phyloP scores from a whole-genome alignment of 257 asterid genomes.

The Nicotiana sylvestris region DNA sequence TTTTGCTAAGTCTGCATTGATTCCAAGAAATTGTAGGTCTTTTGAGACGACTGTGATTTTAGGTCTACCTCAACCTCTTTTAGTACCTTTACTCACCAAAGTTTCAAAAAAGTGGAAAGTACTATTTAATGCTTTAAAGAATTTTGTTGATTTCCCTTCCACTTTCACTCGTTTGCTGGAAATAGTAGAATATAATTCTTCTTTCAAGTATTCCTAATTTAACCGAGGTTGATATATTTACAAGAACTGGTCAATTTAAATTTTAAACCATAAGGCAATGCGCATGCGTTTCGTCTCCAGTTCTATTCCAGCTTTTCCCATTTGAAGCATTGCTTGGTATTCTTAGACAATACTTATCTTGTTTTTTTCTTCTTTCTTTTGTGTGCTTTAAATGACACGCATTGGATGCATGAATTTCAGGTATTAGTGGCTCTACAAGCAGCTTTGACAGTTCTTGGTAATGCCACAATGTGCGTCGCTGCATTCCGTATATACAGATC shows the following conservation, averaged over 20 bases:
- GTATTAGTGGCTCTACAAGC: constrained; percentile 91
- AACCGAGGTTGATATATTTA: neutral
- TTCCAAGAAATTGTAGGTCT: too few relatives aligned
- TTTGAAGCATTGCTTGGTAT: neutral
- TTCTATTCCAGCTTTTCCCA: neutral
- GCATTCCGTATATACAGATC: constrained; percentile 79
- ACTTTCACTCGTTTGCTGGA: neutral
- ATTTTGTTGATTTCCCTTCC: neutral
- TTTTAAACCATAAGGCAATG: neutral
- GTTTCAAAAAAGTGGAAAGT: neutral
- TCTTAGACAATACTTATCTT: neutral
- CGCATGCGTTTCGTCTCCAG: neutral
- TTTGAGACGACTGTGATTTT: too few relatives aligned
- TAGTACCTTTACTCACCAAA: too few relatives aligned
- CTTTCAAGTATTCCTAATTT: neutral
- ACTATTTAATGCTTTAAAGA: neutral
- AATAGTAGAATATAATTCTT: neutral
- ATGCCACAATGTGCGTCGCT: constrained; percentile 85
- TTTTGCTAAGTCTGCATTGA: too few relatives aligned
- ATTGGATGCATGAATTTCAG: constrained; percentile 29
- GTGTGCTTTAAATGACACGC: neutral
- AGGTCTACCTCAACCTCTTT: too few relatives aligned
- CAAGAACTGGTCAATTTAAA: too few relatives aligned
- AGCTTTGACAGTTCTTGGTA: constrained; percentile 88
- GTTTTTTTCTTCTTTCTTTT: neutral